Percentiles rank a stretch among this genome's conserved stretches.
Evolutionary conservation across 768 basidiomycete species (phyloP).

Genomic region (Dendrothele bispora): DNA sequence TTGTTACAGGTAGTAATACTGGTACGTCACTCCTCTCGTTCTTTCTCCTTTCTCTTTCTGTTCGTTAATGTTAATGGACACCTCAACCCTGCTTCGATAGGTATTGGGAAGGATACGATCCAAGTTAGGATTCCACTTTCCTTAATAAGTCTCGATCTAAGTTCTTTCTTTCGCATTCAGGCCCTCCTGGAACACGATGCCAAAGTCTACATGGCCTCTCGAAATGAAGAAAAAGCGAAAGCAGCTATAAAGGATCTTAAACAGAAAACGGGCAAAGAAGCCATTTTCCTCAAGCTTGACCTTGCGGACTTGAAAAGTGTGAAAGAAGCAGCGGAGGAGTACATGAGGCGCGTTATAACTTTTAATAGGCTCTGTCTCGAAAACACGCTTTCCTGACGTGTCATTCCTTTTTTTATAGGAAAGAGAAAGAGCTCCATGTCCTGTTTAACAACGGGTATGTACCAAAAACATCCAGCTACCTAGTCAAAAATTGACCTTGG

Average conservation of each 20-base stretch:
- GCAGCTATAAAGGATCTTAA: constrained; percentile 55
- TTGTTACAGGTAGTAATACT: too few species aligned
- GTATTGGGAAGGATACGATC: too few species aligned
- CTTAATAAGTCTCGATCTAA: too few species aligned
- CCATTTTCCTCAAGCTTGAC: constrained; percentile 41
- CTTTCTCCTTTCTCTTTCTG: too few species aligned
- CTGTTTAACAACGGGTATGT: constrained; percentile 55
- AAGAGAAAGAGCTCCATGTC: constrained; percentile 44
- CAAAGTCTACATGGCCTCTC: constrained; percentile 62
- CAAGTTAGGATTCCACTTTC: too few species aligned
- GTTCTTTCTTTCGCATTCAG: too few species aligned
- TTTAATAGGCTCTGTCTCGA: background rate
- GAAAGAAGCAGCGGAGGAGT: constrained; percentile 40
- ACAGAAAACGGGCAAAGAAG: constrained; percentile 45
- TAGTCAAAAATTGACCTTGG: background rate
- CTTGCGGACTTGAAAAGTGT: constrained; percentile 40
- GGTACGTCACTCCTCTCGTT: too few species aligned
- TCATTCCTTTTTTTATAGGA: too few species aligned
- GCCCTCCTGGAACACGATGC: constrained; percentile 59
- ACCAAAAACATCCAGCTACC: too few species aligned
- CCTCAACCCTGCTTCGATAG: too few species aligned
- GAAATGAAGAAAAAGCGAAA: constrained; percentile 42
- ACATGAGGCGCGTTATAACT: constrained; percentile 27
- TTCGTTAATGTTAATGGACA: too few species aligned
- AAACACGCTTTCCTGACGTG: background rate